Percentiles rank a stretch among this genome's conserved stretches.
Evolutionary conservation across 225 moss, liverwort and hornwort genomes (phyloP).

Genomic region (Neckera pumila): DNA sequence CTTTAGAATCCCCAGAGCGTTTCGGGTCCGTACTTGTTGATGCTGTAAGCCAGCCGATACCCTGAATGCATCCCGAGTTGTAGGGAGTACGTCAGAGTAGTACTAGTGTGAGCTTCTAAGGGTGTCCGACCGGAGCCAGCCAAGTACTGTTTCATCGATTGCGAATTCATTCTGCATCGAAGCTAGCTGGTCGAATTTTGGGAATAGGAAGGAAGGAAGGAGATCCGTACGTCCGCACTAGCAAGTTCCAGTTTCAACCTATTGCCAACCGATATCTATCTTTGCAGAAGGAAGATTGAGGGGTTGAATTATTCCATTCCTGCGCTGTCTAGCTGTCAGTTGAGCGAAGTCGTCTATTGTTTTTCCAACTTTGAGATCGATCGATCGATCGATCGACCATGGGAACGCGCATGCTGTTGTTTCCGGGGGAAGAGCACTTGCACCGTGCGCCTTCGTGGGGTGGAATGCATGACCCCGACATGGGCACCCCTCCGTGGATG

Average conservation of each 20-base stretch:
- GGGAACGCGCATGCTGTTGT: constrained; percentile 11
- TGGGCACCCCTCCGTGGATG: background rate
- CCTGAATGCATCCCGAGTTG: background rate
- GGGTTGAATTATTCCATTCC: background rate
- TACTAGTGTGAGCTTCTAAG: background rate
- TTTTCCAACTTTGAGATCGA: background rate
- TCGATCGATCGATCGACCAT: background rate
- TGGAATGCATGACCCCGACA: constrained; percentile 7
- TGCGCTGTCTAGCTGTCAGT: background rate
- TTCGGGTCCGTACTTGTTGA: background rate
- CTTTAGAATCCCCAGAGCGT: background rate
- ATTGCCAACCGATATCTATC: background rate
- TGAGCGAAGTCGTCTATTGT: background rate
- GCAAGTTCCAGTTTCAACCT: background rate
- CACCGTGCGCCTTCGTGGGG: background rate
- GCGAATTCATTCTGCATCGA: background rate
- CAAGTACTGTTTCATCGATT: background rate
- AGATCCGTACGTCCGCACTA: background rate
- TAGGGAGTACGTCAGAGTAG: background rate
- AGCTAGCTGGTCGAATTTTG: background rate
- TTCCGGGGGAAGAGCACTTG: constrained; percentile 11
- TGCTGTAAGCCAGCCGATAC: background rate
- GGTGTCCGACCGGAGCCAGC: background rate
- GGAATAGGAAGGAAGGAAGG: background rate
- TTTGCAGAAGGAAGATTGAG: background rate